Percentiles rank a stretch among this genome's conserved stretches.
Conservation (phyloP, 2,329 filamentous ascomycete genomes). For the Aspergillus clavatus region DNA sequence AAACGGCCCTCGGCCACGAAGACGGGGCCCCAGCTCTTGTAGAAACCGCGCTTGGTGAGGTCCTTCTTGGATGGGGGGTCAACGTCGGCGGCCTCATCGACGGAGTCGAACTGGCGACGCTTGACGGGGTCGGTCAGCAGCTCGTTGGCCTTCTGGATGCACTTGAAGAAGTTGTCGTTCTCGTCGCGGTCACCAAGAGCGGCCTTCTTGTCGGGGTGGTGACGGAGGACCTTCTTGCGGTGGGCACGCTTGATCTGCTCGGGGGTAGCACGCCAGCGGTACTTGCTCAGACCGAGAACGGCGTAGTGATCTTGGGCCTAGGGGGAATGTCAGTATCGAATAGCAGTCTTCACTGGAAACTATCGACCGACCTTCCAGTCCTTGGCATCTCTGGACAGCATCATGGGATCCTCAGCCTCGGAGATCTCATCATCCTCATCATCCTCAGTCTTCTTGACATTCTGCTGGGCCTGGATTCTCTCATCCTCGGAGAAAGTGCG, state of each 20-base stretch:
- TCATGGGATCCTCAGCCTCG: conserved; percentile 86
- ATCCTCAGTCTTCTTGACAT: conserved; percentile 91
- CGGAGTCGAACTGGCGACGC: conserved; percentile 92
- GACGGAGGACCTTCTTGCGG: conserved; percentile 98
- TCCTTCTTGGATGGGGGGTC: conserved; percentile 92
- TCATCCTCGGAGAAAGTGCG: conserved; percentile 99
- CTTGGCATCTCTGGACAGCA: conserved; percentile 91
- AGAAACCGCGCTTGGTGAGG: conserved; percentile 78
- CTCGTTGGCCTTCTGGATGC: conserved; percentile 97
- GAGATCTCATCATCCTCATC: conserved; percentile 86
- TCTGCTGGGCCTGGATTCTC: conserved; percentile 90
- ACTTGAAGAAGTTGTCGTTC: conserved; percentile 99
- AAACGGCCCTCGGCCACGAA: conserved; percentile 93
- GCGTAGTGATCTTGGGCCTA: conserved; percentile 98
- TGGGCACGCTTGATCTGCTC: conserved; percentile 99
- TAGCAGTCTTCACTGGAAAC: too few species aligned
- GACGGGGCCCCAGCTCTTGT: conserved; percentile 86
- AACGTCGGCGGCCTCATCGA: conserved; percentile 89
- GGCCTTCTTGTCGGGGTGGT: conserved; percentile 98
- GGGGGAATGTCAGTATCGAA: conserved; percentile 13
- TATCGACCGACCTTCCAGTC: conserved; percentile 82
- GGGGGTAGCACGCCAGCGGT: conserved; percentile 87
- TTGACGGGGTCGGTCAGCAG: conserved; percentile 86
- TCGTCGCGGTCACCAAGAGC: conserved; percentile 77
- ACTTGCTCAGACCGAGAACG: conserved; percentile 86